A percentile compares a stretch with the other conserved stretches of the same genome.
phyloP scores from a whole-genome alignment of 2,329 filamentous ascomycete genomes.

The Tolypocladium tundrense region DNA sequence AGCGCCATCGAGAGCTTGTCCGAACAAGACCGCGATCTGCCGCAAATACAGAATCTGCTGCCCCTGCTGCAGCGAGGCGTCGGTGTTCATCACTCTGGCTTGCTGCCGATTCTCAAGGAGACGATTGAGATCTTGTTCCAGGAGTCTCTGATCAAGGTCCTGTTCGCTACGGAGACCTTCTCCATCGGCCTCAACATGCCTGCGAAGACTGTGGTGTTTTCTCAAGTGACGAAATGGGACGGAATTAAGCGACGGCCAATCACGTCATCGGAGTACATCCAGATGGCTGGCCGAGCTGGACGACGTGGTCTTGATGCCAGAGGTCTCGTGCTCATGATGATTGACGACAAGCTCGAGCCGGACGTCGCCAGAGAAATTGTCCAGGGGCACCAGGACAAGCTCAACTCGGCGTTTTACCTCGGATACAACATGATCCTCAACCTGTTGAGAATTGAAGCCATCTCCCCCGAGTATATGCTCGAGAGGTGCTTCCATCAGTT shows the following conservation, averaged over 20 bases:
- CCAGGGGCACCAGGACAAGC: slow-evolving; percentile 88
- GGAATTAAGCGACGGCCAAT: slow-evolving; percentile 71
- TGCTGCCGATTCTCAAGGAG: slow-evolving; percentile 93
- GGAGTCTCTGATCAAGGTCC: slow-evolving; percentile 92
- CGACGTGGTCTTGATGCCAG: slow-evolving; percentile 95
- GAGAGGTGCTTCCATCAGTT: slow-evolving; percentile 98
- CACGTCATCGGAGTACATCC: slow-evolving; percentile 92
- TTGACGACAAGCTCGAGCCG: slow-evolving; percentile 92
- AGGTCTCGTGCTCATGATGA: slow-evolving; percentile 99
- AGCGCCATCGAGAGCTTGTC: slow-evolving; percentile 89
- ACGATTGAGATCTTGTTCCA: slow-evolving; percentile 99
- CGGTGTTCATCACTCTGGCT: slow-evolving; percentile 91
- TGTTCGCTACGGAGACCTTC: slow-evolving; percentile 97
- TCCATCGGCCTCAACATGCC: slow-evolving; percentile 99
- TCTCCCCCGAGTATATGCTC: slow-evolving; percentile 98
- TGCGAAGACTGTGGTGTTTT: slow-evolving; percentile 98
- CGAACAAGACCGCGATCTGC: slow-evolving; percentile 78
- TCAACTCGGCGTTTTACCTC: slow-evolving; percentile 95
- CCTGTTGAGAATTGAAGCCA: slow-evolving; percentile 93
- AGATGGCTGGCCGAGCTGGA: slow-evolving; percentile 96
- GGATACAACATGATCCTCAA: slow-evolving; percentile 99
- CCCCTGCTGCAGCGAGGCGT: slow-evolving; percentile 85
- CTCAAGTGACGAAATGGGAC: slow-evolving; percentile 90
- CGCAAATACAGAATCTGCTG: slow-evolving; percentile 84
- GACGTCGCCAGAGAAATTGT: slow-evolving; percentile 91